Evolutionary conservation across 2,329 filamentous ascomycete genomes (phyloP).

Genomic region (Aschersonia sp.): DNA sequence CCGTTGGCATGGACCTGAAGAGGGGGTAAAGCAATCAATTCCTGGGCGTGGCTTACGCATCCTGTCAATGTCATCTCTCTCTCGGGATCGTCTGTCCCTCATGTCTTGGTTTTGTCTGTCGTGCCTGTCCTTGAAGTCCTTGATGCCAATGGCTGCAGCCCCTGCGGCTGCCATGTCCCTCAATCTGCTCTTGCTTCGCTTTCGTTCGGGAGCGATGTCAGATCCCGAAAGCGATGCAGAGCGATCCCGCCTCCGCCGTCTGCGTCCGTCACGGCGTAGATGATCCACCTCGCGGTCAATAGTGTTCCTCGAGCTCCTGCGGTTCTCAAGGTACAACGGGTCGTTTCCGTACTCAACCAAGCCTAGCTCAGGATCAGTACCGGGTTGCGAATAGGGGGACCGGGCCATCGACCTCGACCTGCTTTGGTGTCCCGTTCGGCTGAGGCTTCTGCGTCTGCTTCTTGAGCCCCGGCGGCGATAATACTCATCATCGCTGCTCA

Average conservation of each 20-base stretch:
- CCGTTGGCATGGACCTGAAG: not conserved
- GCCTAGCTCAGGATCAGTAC: slow-evolving; percentile 52
- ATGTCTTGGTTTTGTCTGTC: slow-evolving; percentile 27
- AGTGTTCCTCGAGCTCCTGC: slow-evolving; percentile 19
- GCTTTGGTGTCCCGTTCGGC: slow-evolving; percentile 15
- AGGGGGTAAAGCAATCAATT: not conserved
- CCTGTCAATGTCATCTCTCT: slow-evolving; percentile 9
- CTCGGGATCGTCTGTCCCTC: slow-evolving; percentile 11
- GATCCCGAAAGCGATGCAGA: slow-evolving; percentile 20
- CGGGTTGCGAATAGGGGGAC: slow-evolving; percentile 33
- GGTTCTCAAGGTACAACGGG: slow-evolving; percentile 32
- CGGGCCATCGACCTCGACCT: slow-evolving; percentile 37
- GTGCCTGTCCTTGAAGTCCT: slow-evolving; percentile 36
- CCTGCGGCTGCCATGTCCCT: slow-evolving; percentile 36
- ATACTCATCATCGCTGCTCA: slow-evolving; percentile 18
- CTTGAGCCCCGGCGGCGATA: slow-evolving; percentile 18
- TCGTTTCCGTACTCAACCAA: slow-evolving; percentile 52
- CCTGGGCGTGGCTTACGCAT: not conserved
- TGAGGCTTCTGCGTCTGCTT: slow-evolving; percentile 13
- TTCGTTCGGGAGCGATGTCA: slow-evolving; percentile 16
- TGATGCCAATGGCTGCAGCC: slow-evolving; percentile 48
- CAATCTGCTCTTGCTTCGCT: slow-evolving; percentile 39
- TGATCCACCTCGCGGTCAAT: slow-evolving; percentile 36
- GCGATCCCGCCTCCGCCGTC: slow-evolving; percentile 18
- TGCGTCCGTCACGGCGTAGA: slow-evolving; percentile 21